Evolutionary conservation across 2,329 filamentous ascomycete species (phyloP), one percentile per base, ranked within the genome.

Genomic region (Fusarium sp.): DNA sequence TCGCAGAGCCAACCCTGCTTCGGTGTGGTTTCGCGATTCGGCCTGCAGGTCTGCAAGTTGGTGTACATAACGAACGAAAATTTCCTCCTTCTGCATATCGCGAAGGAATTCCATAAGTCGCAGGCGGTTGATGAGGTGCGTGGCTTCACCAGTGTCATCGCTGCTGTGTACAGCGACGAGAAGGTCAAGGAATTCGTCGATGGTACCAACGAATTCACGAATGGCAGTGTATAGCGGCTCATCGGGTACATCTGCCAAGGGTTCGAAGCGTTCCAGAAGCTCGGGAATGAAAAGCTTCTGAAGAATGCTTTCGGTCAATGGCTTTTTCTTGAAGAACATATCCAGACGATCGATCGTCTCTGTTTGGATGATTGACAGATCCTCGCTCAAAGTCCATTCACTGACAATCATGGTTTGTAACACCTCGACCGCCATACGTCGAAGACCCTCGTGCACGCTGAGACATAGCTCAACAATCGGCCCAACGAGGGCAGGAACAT

Each of bases 391-490:
- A 18, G 94, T 94, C 96, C 96, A 99, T 80, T 99, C 96, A 81
- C 94, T 97, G 72, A 98, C 90, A 75, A 99, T 97, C 96, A 99
- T 99, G 4, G 94, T 97, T 78, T 97, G 94, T 66, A 99, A 81
- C 21, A 99, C 92, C 78, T 97, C 93, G 30, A 98, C 94, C 1
- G 95, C 96, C 79, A 97, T 96, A 68, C 89, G 89, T 64, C 96
- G 89, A 59, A 99, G 83, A 5, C 94, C 94, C 78, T 97, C 93
- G 72, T 99, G 96, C 6, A 98, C 94, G 76, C 95, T 98, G 59
- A 99, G 85, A 77, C 96, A 99, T 12, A 99, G 87, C 79, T 97
- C 93, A 25, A 98, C 92, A 53, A 98, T 96, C 1, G 94, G 94
- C 2, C 92, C 91, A 10, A 99, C 94, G 8, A 99, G 86, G 14